phyloP scores from a whole-genome alignment of 179 eudicot genomes.

The Pouteria campechiana region DNA sequence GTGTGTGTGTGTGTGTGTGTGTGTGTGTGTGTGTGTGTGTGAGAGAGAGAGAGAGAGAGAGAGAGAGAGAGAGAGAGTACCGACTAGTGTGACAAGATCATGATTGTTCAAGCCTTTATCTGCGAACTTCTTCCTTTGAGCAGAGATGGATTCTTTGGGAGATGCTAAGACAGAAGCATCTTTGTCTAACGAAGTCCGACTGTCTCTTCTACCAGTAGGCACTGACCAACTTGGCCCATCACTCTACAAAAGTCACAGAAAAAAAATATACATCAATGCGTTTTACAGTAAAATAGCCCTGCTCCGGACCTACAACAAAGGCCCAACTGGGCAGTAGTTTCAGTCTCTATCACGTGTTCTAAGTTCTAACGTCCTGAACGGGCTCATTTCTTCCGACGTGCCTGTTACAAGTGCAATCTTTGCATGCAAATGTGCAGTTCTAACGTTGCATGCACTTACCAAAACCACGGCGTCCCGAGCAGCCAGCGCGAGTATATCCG shows the following conservation, averaged over 20 bases:
- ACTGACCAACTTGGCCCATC: slow-evolving; percentile 72
- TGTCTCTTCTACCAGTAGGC: slow-evolving; percentile 73
- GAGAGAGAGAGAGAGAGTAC: slow-evolving; percentile 15
- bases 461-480: slow-evolving; percentile 69
- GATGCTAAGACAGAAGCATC: slow-evolving; percentile 46
- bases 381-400: no score
- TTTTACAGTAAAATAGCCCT: no score
- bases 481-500: slow-evolving; percentile 66
- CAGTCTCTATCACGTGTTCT: no score
- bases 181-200: slow-evolving; percentile 37
- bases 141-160: slow-evolving; percentile 41
- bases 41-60: not conserved
- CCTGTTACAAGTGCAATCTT: no score
- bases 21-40: not conserved
- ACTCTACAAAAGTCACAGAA: slow-evolving; percentile 16
- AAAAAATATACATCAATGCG: no score
- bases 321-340: no score
- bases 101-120: slow-evolving; percentile 68
- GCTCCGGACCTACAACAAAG: no score
- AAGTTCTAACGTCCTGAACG: no score
- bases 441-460: slow-evolving; percentile 14
- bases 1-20: not conserved
- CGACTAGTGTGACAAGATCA: slow-evolving; percentile 70
- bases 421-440: no score
- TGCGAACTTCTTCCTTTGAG: slow-evolving; percentile 60